These are phyloP conservation scores for Microdochium bolleyi DNA, from an alignment of 2,329 filamentous ascomycete genomes.

Conservation along the genomic window DNA sequence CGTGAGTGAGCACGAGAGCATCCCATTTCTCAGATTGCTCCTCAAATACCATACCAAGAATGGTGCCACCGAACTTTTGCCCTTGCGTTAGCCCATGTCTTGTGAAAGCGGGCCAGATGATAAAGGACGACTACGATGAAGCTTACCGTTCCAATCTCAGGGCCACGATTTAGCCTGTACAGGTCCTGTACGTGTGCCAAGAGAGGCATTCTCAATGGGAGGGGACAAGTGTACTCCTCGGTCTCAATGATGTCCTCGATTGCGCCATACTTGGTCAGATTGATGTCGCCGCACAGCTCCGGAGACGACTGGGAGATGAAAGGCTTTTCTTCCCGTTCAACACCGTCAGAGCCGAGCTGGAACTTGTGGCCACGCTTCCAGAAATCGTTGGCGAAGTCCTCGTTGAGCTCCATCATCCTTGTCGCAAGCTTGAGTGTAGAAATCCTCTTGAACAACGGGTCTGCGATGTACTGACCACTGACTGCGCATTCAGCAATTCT, in stretches of 20 bases:
- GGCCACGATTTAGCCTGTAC: conserved; percentile 34
- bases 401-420: conserved; percentile 25
- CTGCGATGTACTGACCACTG: conserved; percentile 24
- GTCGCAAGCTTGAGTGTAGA: conserved; percentile 27
- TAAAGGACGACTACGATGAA: too few species aligned
- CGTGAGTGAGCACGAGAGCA: conserved; percentile 34
- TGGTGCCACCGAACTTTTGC: conserved; percentile 23
- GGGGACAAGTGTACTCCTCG: conserved; percentile 11
- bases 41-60: conserved; percentile 39
- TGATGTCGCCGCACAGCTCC: conserved; percentile 2
- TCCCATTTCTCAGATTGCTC: conserved; percentile 48
- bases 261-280: conserved; percentile 2
- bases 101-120: not conserved
- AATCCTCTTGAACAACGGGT: conserved; percentile 17
- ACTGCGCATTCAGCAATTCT: conserved; percentile 19
- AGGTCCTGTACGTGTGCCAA: conserved; percentile 27
- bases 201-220: conserved; percentile 18
- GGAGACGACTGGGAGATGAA: not conserved
- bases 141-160: conserved; percentile 44
- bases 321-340: conserved; percentile 5
- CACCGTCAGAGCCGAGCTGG: not conserved
- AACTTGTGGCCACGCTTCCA: conserved; percentile 12
- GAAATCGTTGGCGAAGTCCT: conserved; percentile 22
- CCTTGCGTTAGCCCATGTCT: not conserved
- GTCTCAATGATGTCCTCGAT: conserved; percentile 13